phyloP scores from a whole-genome alignment of 2,329 filamentous ascomycete species.

The Diplodia mutila region DNA sequence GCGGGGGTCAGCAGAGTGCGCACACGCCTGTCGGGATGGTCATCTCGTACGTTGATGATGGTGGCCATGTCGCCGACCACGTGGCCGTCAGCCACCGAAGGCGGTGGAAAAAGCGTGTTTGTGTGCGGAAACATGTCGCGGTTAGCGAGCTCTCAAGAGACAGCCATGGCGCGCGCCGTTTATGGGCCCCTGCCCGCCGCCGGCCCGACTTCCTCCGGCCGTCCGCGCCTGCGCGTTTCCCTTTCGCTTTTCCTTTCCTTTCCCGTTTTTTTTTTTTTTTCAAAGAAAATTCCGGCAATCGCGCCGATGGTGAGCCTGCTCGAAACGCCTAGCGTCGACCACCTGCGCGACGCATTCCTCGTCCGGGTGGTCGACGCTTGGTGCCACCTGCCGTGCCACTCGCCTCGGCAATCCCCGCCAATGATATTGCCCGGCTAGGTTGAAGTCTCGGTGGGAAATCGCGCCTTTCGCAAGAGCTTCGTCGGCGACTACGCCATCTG shows the following conservation, averaged over 20 bases:
- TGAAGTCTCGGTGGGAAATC: too few relatives aligned
- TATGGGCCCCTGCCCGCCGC: neutral
- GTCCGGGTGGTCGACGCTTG: neutral
- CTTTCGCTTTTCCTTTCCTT: too few relatives aligned
- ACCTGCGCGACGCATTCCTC: neutral
- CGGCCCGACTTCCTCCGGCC: neutral
- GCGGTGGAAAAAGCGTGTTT: accelerated
- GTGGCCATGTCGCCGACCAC: neutral
- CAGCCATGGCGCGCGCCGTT: neutral
- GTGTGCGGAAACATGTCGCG: neutral
- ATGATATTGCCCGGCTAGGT: too few relatives aligned
- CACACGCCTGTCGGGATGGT: neutral
- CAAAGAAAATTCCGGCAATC: too few relatives aligned
- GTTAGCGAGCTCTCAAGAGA: neutral
- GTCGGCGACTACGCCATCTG: too few relatives aligned
- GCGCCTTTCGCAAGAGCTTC: too few relatives aligned
- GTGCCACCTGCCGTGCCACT: neutral
- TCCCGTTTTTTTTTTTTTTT: too few relatives aligned
- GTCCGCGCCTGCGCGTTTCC: too few relatives aligned
- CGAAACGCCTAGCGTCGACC: neutral
- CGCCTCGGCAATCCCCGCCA: too few relatives aligned
- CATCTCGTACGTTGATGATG: neutral
- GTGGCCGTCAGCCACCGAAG: neutral
- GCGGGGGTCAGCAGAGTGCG: neutral
- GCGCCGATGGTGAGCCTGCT: too few relatives aligned